Conservation (phyloP, 2,329 filamentous ascomycete species). For the Fusarium penzigii region DNA sequence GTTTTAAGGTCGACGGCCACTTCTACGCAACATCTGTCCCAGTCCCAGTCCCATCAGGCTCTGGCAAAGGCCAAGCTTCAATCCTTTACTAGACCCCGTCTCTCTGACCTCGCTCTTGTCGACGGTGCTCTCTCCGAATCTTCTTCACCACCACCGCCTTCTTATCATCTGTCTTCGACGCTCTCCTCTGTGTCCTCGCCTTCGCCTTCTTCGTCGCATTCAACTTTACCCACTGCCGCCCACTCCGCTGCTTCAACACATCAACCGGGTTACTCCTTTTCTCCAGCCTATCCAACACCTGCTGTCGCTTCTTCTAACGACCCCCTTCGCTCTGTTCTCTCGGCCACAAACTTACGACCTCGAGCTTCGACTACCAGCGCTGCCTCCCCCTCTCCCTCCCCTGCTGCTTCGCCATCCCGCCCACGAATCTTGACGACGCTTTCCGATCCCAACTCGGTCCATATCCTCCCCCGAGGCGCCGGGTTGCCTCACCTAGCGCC, state of each 20-base stretch:
- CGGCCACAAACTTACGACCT: constrained; percentile 25
- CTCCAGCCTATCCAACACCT: constrained; percentile 22
- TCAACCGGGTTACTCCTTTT: constrained; percentile 24
- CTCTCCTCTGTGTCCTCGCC: constrained; percentile 2
- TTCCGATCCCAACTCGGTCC: constrained; percentile 18
- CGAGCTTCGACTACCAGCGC: constrained; percentile 25
- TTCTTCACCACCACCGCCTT: constrained; percentile 1
- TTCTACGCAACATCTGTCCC: constrained; percentile 1
- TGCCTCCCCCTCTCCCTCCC: constrained; percentile 10
- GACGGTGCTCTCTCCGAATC: constrained; percentile 13
- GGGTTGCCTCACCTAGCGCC: constrained; percentile 31
- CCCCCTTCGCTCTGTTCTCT: constrained; percentile 24
- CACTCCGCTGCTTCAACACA: constrained; percentile 12
- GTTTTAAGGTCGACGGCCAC: not conserved
- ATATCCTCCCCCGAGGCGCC: constrained; percentile 25
- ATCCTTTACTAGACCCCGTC: constrained; percentile 25
- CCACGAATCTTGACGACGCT: constrained; percentile 16
- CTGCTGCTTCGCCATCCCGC: constrained; percentile 17
- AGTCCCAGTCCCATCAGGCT: constrained; percentile 13
- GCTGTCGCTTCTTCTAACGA: constrained; percentile 17
- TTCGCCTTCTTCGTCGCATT: constrained; percentile 6
- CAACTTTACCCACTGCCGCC: constrained; percentile 19
- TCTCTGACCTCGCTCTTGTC: constrained; percentile 21
- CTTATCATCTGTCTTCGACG: constrained; percentile 20
- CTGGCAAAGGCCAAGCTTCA: constrained; percentile 21